Conservation (phyloP, 306 rosid species). For the Gleditsia sinensis region DNA sequence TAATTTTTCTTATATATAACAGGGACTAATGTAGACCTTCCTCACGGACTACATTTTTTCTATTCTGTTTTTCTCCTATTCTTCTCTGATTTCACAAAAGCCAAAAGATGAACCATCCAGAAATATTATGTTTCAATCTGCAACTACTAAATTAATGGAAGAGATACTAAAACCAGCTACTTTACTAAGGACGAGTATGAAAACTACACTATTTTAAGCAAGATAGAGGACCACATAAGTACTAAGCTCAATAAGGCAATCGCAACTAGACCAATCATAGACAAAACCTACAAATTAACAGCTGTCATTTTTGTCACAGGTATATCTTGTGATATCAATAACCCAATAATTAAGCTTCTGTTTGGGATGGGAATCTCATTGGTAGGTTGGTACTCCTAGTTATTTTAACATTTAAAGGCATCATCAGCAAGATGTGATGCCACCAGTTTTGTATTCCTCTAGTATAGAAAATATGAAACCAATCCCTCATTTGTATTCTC, state of each 20-base stretch:
- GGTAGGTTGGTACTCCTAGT: not conserved
- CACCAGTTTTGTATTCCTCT: not conserved
- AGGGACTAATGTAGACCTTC: too few relatives aligned
- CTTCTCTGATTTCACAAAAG: too few relatives aligned
- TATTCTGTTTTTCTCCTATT: too few relatives aligned
- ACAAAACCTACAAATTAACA: not conserved
- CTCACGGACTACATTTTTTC: too few relatives aligned
- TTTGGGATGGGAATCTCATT: not conserved
- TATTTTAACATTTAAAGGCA: not conserved
- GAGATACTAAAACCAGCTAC: not conserved
- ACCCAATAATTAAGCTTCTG: not conserved
- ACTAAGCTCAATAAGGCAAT: not conserved
- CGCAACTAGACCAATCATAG: not conserved
- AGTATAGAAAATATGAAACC: conserved; percentile 2
- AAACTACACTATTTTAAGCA: not conserved
- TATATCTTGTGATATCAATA: not conserved
- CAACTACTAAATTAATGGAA: conserved; percentile 24
- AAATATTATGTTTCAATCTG: conserved; percentile 21
- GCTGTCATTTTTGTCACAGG: not conserved
- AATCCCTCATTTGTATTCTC: conserved; percentile 1
- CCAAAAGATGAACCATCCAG: not conserved
- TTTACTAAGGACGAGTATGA: not conserved
- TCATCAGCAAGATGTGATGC: not conserved
- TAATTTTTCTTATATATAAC: too few relatives aligned
- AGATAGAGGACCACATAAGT: conserved; percentile 8